Conservation (phyloP, 176 grass and related monocot species). For the Oryza punctata region DNA sequence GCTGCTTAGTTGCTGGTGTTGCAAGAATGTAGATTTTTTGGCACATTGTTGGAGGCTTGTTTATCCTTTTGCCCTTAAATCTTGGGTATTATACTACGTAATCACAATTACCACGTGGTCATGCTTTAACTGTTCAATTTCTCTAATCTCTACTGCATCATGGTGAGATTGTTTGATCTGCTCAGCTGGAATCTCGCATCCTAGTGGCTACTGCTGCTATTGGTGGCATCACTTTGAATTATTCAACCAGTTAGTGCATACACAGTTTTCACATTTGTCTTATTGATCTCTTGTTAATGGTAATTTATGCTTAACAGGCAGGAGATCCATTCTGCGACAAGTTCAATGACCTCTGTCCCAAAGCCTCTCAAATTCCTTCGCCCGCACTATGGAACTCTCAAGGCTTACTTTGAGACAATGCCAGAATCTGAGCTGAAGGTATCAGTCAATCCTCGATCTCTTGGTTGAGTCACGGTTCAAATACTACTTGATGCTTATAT, state of each 20-base stretch:
- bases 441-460: not conserved
- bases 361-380: constrained; percentile 97
- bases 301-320: constrained; percentile 39
- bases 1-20: not conserved
- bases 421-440: constrained; percentile 86
- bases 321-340: constrained; percentile 83
- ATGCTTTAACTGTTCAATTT: not conserved
- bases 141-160: not conserved
- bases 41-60: not conserved
- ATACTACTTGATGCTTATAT: not conserved
- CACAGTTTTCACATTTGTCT: not conserved
- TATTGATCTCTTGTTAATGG: not conserved
- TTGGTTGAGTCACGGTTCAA: not conserved
- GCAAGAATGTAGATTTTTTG: not conserved
- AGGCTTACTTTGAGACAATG: constrained; percentile 75
- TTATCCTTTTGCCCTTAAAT: not conserved
- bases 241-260: not conserved
- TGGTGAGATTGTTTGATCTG: not conserved
- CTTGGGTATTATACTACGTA: too few species aligned
- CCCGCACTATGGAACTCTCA: constrained; percentile 85
- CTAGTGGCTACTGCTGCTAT: not conserved
- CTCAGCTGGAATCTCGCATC: not conserved
- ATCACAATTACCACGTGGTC: not conserved
- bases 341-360: constrained; percentile 92
- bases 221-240: not conserved